Evolutionary conservation across 305 asterid species (phyloP), one percentile per base, ranked within the genome.

Genomic region (Rubia peregrina): DNA sequence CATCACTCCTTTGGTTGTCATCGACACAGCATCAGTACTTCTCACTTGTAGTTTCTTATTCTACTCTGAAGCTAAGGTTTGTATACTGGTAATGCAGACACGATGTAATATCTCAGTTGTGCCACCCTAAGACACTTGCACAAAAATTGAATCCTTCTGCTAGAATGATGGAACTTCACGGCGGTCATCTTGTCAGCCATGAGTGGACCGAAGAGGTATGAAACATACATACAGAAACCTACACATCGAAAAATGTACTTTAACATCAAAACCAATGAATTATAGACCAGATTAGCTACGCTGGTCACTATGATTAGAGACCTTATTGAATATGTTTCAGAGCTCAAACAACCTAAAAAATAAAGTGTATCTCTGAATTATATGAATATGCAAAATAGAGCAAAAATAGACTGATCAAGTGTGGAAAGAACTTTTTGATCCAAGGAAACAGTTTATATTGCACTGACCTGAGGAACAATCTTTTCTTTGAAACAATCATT

Each of bases 161-260:
- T 64, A 88, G 95, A 86, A 89, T 94, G 96, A 96, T 89, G 62
- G 97, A 94, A 75, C 96, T 94, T 76, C 87, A 78, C 8, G 99
- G 99, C 36, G 99, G 97, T 19, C 99, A 94, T 83, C 95, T 86
- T 62, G 96, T 94, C 71, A 91, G 93, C 85, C 96, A 88, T 73
- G 99, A 94, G 87, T 85, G 97, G 83, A 83, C 96, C 16, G 92
- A 89, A 70, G 99, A 91, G 96, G 99, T 94, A 83, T 12, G 60
- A 48, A n/a, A 4, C 51, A 9, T 49, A 8, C 21, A 49, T 5
- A 16, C 21, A 49, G 17, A 16, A 49, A 16, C 9, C 57, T 21
- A 5, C 14, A 7, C 14, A 21, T 56, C 19, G 13, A 19, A 19
- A 33, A 8, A 55, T 55, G 12, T 6, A 19, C 26, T 55, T 19